Base-by-base conservation (phyloP, 768 basidiomycete genomes). In the Pleurotus tuber-regium region DNA sequence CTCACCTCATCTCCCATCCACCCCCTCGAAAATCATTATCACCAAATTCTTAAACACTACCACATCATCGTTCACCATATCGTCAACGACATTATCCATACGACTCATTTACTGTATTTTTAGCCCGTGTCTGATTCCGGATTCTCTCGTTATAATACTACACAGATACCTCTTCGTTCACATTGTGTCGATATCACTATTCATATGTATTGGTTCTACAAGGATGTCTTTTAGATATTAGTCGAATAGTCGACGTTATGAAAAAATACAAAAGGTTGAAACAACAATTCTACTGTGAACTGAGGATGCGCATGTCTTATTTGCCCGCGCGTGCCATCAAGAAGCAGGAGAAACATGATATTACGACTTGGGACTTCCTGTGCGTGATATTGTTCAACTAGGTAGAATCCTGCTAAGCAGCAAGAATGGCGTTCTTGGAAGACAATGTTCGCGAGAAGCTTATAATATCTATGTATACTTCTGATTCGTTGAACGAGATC, bases 181-280 rank as follows among this genome's bases (percentile, higher is more conserved):
- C 49, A 35, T 35, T 52, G 51, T 52, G 28, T 52, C 51, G 24
- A 52, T 52, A 50, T 50, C 49, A 42, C 36, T 50, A 52, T 52
- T 43, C 51, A 43, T 44, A 43, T 52, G 43, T 52, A 52, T 52
- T 35, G 46, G 24, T 48, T 48, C 46, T 48, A 33, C 23, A 4
- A 16, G 30, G 23, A 33, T 19, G 18, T 31, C 46, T 42, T 40
- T 35, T 35, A 31, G 28, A 33, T 3, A 38, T 19, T 3, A 5
- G 14, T 38, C 35, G 21, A 38, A 38, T 38, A 38, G n/a, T 16
- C 35, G 21, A n/a, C n/a, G n/a, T n/a, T n/a, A n/a, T n/a, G n/a
- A n/a, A n/a, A n/a, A n/a, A n/a, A n/a, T n/a, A n/a, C n/a, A n/a
- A n/a, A n/a, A n/a, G n/a, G n/a, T n/a, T n/a, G n/a, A n/a, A n/a